Evolutionary conservation across 441 rosid species (phyloP).

Genomic region (Erysimum cheiri): DNA sequence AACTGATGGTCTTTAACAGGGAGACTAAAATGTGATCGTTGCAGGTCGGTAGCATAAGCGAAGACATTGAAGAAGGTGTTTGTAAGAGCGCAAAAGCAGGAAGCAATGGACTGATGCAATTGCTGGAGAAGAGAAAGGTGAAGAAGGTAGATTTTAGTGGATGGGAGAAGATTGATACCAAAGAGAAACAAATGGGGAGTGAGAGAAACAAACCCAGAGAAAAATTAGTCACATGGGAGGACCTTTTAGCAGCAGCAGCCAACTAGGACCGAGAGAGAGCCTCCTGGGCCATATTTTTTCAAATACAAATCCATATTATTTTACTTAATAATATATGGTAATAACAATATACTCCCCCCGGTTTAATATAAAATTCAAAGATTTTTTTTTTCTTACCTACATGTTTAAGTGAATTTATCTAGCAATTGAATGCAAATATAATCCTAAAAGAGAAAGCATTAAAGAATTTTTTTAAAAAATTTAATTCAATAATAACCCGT

Average conservation of each 20-base stretch:
- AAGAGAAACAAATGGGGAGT: conserved; percentile 70
- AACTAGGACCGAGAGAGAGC: not conserved
- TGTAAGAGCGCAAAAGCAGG: conserved; percentile 55
- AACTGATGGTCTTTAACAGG: not conserved
- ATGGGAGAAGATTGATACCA: conserved; percentile 79
- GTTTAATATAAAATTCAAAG: no score
- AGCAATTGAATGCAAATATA: not conserved
- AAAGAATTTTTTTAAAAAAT: no score
- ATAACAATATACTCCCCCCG: no score
- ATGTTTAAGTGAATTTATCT: not conserved
- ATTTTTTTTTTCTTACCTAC: no score
- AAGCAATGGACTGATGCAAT: conserved; percentile 66
- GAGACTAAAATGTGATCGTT: conserved; percentile 24
- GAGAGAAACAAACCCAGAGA: conserved; percentile 69
- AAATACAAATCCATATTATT: not conserved
- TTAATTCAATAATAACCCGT: no score
- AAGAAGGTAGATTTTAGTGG: conserved; percentile 56
- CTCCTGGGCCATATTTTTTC: not conserved
- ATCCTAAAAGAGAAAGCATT: not conserved
- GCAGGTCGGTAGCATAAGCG: conserved; percentile 76
- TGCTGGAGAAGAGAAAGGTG: conserved; percentile 57
- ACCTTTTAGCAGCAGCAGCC: conserved; percentile 53
- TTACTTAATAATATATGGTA: no score
- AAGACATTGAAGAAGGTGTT: conserved; percentile 60
- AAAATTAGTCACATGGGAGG: conserved; percentile 67